phyloP scores from a whole-genome alignment of 2,329 filamentous ascomycete genomes.

The Aspergillus pseudonomiae region DNA sequence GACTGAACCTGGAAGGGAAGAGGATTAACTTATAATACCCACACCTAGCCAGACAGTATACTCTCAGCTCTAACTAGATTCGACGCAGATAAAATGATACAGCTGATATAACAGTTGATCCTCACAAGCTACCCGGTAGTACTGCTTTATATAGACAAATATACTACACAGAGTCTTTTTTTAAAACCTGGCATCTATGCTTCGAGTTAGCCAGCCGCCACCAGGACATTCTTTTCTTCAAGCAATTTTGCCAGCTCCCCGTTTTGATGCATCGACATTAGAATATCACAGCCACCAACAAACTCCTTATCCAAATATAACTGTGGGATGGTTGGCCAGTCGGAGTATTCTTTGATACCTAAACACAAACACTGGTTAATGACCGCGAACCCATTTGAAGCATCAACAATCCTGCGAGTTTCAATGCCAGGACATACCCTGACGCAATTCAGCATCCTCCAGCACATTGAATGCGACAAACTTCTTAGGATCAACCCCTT shows the following conservation, averaged over 20 bases:
- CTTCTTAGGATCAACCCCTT: slow-evolving; percentile 92
- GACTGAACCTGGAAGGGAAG: neutral
- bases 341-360: slow-evolving; percentile 99
- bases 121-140: neutral
- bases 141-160: neutral
- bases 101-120: neutral
- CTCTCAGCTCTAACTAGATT: neutral
- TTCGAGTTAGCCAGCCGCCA: slow-evolving; percentile 55
- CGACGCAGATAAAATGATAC: neutral
- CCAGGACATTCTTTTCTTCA: slow-evolving; percentile 87
- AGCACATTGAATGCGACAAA: slow-evolving; percentile 98
- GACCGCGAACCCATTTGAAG: neutral
- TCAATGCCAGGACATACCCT: slow-evolving; percentile 58
- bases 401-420: no score
- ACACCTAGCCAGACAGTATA: neutral
- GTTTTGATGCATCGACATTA: slow-evolving; percentile 96
- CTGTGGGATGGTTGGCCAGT: slow-evolving; percentile 98
- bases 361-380: slow-evolving; percentile 11
- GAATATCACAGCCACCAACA: slow-evolving; percentile 94
- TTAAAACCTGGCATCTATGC: neutral
- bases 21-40: neutral
- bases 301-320: slow-evolving; percentile 96
- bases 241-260: slow-evolving; percentile 89
- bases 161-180: neutral
- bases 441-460: slow-evolving; percentile 83